Evolutionary conservation across 1,284 basidiomycete species (phyloP).

Genomic region (Cutaneotrichosporon cyanovorans): DNA sequence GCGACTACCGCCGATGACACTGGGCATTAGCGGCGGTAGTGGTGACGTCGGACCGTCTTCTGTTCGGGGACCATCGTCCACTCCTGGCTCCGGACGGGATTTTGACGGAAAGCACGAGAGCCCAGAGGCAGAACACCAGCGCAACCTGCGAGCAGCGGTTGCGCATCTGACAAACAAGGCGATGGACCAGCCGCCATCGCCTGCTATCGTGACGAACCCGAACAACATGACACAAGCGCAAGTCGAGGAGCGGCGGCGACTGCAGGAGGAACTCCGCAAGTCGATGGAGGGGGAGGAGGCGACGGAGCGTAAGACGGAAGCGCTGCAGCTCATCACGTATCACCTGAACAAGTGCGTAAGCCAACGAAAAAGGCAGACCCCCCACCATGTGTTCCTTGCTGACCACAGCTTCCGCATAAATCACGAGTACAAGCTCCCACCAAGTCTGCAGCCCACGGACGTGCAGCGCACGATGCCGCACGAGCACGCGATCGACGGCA

Average conservation of each 20-base stretch:
- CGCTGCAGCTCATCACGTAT: conserved; percentile 53
- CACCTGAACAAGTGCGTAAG: conserved; percentile 71
- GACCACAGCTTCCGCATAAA: conserved; percentile 43
- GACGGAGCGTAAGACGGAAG: conserved; percentile 30
- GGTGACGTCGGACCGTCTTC: neutral
- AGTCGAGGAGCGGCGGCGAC: conserved; percentile 25
- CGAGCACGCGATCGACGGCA: conserved; percentile 80
- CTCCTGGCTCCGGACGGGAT: neutral
- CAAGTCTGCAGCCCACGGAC: conserved; percentile 72
- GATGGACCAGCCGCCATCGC: conserved; percentile 1
- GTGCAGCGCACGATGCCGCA: conserved; percentile 82
- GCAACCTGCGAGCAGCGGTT: conserved; percentile 15
- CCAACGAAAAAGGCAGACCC: too few relatives aligned
- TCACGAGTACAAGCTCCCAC: conserved; percentile 72
- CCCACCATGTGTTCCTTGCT: neutral
- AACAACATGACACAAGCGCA: conserved; percentile 25
- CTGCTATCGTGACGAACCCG: conserved; percentile 11
- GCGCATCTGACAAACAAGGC: conserved; percentile 15
- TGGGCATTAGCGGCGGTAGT: neutral
- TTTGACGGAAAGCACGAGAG: neutral
- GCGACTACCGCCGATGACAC: too few relatives aligned
- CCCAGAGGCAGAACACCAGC: conserved; percentile 12
- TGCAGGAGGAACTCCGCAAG: conserved; percentile 27
- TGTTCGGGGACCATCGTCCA: too few relatives aligned
- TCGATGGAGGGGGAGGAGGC: conserved; percentile 23